Base-by-base conservation (phyloP, 164 flowering plant genomes). In the Vitis cinerea region DNA sequence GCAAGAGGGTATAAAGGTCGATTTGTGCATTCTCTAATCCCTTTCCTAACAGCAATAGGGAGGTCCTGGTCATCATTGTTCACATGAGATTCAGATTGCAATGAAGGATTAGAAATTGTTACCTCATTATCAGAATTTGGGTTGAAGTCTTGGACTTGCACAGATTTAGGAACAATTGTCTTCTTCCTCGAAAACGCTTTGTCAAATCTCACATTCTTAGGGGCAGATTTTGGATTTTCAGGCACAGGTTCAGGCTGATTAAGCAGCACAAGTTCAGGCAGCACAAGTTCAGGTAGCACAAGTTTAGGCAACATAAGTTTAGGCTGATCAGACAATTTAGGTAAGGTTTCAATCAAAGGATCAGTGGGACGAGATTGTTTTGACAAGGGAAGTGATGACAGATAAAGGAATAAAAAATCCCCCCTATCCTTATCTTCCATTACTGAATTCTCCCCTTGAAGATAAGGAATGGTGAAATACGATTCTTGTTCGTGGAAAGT, bases 121-220 rank as follows among this genome's bases (percentile, higher is more conserved):
- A 61, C 37, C 64, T 60, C 57, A 61, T 60, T 63, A 37, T 8
- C 30, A 62, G 61, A 63, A 71, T 49, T n/a, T 51, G 47, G 59
- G 58, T 69, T 60, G 58, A 49, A 60, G 6, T 69, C 71, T 23
- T 29, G 49, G 50, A 61, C 55, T 64, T 64, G 74, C 55, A 17
- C 56, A 54, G 44, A 44, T 47, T 64, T 47, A 58, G 30, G 74
- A 15, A 29, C 57, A 13, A 11, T 12, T n/a, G 12, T 27, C 50
- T 17, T 73, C 50, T 15, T 62, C 53, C 67, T 73, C 48, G 71
- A 62, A 55, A 23, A 68, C 63, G 68, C 76, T 9, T 63, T 62
- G 49, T n/a, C 61, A 64, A 57, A 64, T 51, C 17, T 66, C 61
- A 52, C 37, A 66, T 54, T 12, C 14, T 53, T 23, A 54, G 16